A percentile compares a stretch with the other conserved stretches of the same genome.
These are phyloP conservation scores for Zasmidium cellare DNA, from an alignment of 2,329 filamentous ascomycete genomes.

Conservation along the genomic window DNA sequence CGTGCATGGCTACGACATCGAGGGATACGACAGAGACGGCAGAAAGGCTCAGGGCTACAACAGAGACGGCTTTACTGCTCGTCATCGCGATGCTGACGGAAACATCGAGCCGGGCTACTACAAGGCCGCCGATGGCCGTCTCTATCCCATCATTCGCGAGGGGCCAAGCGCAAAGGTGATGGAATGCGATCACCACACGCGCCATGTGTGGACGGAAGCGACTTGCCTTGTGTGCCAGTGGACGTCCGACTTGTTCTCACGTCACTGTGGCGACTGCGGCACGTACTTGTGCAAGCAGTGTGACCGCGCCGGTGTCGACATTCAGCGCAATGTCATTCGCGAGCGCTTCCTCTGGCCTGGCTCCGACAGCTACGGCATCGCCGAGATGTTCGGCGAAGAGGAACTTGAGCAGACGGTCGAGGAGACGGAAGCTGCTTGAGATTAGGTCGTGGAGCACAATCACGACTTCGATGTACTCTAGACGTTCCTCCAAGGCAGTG, in stretches of 20 bases:
- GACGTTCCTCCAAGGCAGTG: no score
- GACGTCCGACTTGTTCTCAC: neutral
- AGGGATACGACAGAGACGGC: neutral
- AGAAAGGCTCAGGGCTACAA: neutral
- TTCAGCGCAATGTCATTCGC: neutral
- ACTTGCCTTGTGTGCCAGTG: neutral
- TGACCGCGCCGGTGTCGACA: neutral
- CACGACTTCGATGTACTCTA: no score
- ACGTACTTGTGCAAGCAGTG: neutral
- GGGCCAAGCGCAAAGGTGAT: neutral
- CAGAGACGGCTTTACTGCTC: neutral
- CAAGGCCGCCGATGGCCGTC: neutral
- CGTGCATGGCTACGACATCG: neutral
- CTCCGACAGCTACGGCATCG: neutral
- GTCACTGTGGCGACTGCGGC: neutral
- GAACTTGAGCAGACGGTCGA: neutral
- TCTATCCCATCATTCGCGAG: neutral
- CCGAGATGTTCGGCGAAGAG: neutral
- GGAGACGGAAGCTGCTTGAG: neutral
- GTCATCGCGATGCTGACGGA: neutral
- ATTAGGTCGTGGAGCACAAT: no score
- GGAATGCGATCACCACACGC: neutral
- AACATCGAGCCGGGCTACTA: slow-evolving; percentile 4
- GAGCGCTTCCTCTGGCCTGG: neutral
- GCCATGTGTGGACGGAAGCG: neutral